These are phyloP conservation scores for Fraxinus baroniana DNA, from an alignment of 305 asterid species.

Conservation along the genomic window DNA sequence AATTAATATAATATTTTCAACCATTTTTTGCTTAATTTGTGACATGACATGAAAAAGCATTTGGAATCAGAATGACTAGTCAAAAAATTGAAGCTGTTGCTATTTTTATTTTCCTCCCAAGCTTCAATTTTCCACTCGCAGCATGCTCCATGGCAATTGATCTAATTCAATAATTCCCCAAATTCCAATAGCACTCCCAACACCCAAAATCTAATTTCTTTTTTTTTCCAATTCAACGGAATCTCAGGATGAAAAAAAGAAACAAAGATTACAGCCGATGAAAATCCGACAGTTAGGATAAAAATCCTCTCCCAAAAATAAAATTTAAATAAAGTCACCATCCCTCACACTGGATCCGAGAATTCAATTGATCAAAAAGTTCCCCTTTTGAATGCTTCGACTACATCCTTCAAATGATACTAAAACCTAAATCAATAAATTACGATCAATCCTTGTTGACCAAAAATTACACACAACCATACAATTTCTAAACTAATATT, in stretches of 20 bases:
- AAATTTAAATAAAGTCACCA: background rate
- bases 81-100: background rate
- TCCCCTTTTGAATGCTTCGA: conserved; percentile 17
- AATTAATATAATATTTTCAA: background rate
- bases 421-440: conserved; percentile 31
- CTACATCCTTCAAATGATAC: conserved; percentile 41
- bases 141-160: no score
- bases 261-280: no score
- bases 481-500: conserved; percentile 23
- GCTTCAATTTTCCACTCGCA: no score
- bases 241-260: no score
- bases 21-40: background rate
- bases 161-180: no score
- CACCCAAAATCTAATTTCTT: no score
- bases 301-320: no score
- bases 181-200: no score
- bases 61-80: background rate
- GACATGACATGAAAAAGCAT: background rate
- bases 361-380: conserved; percentile 20
- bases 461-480: conserved; percentile 28
- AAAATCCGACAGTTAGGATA: no score
- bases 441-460: conserved; percentile 38
- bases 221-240: no score
- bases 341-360: conserved; percentile 27
- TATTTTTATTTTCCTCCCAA: background rate